A percentile compares a stretch with the other conserved stretches of the same genome.
Evolutionary conservation across 495 filamentous ascomycete species (phyloP).

Genomic region (Hypoxylon crocopeplum): DNA sequence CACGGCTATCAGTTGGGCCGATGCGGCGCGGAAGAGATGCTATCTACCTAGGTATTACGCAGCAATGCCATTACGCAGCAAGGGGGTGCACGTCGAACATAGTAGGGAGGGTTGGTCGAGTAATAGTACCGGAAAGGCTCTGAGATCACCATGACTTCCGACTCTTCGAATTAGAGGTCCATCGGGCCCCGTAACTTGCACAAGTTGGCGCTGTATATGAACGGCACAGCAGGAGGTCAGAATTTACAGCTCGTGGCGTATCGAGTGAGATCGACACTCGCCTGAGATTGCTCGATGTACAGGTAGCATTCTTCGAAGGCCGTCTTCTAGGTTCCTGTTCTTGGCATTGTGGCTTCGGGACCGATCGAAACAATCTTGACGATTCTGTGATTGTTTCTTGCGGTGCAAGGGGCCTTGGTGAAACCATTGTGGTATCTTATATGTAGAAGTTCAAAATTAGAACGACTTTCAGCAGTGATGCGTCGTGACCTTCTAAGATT

Average conservation of each 20-base stretch:
- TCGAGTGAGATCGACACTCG: slow-evolving; percentile 29
- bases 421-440: slow-evolving; percentile 13
- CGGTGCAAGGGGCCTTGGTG: slow-evolving; percentile 12
- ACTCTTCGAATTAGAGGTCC: slow-evolving; percentile 8
- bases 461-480: slow-evolving; percentile 6
- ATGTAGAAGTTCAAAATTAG: slow-evolving; percentile 28
- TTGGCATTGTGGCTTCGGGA: slow-evolving; percentile 33
- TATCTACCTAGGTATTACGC: no score
- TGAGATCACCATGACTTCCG: slow-evolving; percentile 2
- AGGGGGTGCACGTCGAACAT: background rate
- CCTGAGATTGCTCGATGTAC: slow-evolving; percentile 35
- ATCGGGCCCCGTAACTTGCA: background rate
- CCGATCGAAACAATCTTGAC: slow-evolving; percentile 30
- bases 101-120: slow-evolving; percentile 15
- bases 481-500: background rate
- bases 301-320: slow-evolving; percentile 23
- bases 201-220: slow-evolving; percentile 10
- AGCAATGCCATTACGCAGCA: slow-evolving; percentile 16
- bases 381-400: slow-evolving; percentile 24
- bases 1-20: slow-evolving; percentile 5
- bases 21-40: slow-evolving; percentile 23
- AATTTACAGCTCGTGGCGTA: slow-evolving; percentile 25
- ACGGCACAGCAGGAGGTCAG: slow-evolving; percentile 29
- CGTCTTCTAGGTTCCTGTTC: slow-evolving; percentile 8
- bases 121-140: slow-evolving; percentile 21